Base-by-base conservation (phyloP, 345 rosid genomes). In the Sisymbrium altissimum region DNA sequence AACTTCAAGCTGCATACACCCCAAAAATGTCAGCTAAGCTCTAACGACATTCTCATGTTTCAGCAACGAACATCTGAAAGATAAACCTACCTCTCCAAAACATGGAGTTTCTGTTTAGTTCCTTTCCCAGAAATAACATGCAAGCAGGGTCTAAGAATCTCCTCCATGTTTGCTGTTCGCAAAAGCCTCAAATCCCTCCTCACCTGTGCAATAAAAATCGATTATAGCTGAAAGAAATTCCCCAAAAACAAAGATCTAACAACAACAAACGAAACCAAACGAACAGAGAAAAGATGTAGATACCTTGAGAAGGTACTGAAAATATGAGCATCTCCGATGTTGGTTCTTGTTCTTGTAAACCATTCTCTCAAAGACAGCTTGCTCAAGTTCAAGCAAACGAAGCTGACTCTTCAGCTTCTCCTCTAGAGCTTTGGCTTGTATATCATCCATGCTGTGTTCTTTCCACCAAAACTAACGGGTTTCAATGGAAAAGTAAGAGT, bases 341-440 rank as follows among this genome's bases (percentile, higher is more conserved):
- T 94, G 98, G 40, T 88, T 91, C 90, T 94, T 95, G 83, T 90
- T 92, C 79, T 92, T 92, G 83, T 95, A 87, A 63, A 90, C 84
- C 41, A 92, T 81, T 74, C 97, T 88, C 76, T 88, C 96, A 48
- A 90, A 87, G 41, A 91, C 78, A 5, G 81, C 89, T 38, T 72
- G 55, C 70, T 91, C 98, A 38, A 61, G 53, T 40, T 82, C 86
- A 39, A 92, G 88, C 78, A 84, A 89, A 32, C 56, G 55, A 76
- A 80, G 58, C 15, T 81, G 78, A 60, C 86, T 83, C 68, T 78
- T 86, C 74, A 87, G 74, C 74, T 83, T 90, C 81, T 85, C 90
- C 64, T 89, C 89, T 25, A 80, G 35, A 64, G 79, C 17, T 50
- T 38, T 74, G 4, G 23, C 36, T 74, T 79, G 64, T 13, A 13